Base-by-base conservation (phyloP, 164 flowering plant species). In the Berberis vulgaris region DNA sequence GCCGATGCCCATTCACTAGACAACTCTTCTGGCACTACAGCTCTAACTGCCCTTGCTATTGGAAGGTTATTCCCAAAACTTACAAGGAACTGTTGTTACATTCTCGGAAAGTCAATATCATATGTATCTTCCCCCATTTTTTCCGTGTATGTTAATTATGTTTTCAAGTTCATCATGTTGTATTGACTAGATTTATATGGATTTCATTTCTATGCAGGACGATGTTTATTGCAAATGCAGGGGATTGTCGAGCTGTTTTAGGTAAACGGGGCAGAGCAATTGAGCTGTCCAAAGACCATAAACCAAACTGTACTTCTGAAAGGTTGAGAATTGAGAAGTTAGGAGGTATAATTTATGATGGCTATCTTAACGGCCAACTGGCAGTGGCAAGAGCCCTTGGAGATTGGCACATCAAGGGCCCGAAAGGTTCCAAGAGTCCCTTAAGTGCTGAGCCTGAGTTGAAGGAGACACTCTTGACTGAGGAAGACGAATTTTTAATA, bases 161-260 rank as follows among this genome's bases (percentile, higher is more conserved):
- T 26, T 26, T 26, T 26, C 26, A 26, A 26, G 26, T 26, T 26
- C 26, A 26, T 26, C 26, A 26, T 26, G 26, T 26, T 26, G 26
- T 26, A 26, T 26, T 26, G 26, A 26, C 26, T 26, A 26, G 26
- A 26, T 26, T 26, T 26, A 26, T 26, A 26, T 26, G 26, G 26
- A 26, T 26, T 26, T 26, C 26, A 26, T 26, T 26, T 26, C 26
- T 26, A 46, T 74, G 58, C 82, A 92, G 98, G 83, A 81, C 72
- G 7, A 59, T 93, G 83, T 63, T 85, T 42, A 73, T 93, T 61
- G 98, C 98, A 40, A 93, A 89, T 79, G 96, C 88, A 26, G 98
- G 98, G 50, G 97, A 93, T 74, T 93, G 96, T 69, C 86, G 98
- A 69, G 98, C 98, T 42, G 98, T 93, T 40, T 72, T 93, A 59